Evolutionary conservation across 2,329 filamentous ascomycete species (phyloP).

Genomic region (Aspergillus eucalypticola): DNA sequence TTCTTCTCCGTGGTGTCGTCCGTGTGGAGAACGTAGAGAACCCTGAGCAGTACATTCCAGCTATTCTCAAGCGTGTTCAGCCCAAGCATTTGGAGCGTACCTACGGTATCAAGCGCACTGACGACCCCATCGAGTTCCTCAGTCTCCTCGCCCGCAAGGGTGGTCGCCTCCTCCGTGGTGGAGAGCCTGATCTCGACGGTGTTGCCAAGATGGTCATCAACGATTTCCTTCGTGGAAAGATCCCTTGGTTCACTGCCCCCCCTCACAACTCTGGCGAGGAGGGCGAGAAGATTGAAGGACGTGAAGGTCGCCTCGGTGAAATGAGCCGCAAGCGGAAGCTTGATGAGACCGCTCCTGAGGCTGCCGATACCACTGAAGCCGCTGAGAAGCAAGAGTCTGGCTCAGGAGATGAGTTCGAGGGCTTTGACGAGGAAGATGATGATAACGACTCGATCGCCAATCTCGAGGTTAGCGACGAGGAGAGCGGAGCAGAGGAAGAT

Average conservation of each 20-base stretch:
- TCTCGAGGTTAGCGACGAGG: conserved; percentile 45
- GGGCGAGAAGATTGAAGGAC: conserved; percentile 61
- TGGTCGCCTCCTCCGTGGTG: conserved; percentile 81
- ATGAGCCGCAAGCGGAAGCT: conserved; percentile 79
- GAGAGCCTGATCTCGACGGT: conserved; percentile 92
- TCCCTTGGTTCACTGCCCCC: conserved; percentile 91
- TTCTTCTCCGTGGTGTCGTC: conserved; percentile 86
- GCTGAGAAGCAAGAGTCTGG: conserved; percentile 38
- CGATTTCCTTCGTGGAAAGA: conserved; percentile 91
- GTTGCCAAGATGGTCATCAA: conserved; percentile 97
- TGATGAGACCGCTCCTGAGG: conserved; percentile 51
- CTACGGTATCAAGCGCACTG: conserved; percentile 82
- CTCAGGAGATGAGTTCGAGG: conserved; percentile 37
- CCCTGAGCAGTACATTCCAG: conserved; percentile 91
- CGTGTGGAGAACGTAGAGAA: conserved; percentile 95
- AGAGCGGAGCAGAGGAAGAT: conserved; percentile 47
- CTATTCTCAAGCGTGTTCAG: conserved; percentile 77
- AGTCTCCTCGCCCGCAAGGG: conserved; percentile 84
- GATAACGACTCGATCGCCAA: conserved; percentile 47
- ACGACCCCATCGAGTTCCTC: conserved; percentile 76
- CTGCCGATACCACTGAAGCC: conserved; percentile 31
- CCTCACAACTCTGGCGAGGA: conserved; percentile 59
- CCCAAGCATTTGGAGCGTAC: conserved; percentile 87
- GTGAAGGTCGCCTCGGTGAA: conserved; percentile 78
- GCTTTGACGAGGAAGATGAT: conserved; percentile 42